Evolutionary conservation across 441 rosid species (phyloP).

Genomic region (Metrosideros polymorpha): DNA sequence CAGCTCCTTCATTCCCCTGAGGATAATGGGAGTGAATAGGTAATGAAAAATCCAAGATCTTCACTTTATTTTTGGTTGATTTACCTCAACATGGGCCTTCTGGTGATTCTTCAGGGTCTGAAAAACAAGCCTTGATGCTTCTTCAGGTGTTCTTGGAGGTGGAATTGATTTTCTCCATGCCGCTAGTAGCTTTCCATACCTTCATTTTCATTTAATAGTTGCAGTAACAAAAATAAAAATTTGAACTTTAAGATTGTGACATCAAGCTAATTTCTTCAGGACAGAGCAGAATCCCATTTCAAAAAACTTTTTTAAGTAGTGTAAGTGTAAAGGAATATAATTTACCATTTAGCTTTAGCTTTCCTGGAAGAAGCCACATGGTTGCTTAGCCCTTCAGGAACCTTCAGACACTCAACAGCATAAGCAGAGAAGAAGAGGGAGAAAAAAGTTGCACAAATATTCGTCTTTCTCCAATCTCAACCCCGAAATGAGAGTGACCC

Average conservation of each 20-base stretch:
- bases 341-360: constrained; percentile 88
- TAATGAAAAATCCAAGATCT: background rate
- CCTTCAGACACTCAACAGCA: constrained; percentile 18
- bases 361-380: constrained; percentile 71
- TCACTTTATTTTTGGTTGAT: background rate
- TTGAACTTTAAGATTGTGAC: background rate
- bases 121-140: constrained; percentile 52
- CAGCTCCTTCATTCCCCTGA: background rate
- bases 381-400: constrained; percentile 57
- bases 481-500: background rate
- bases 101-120: constrained; percentile 45
- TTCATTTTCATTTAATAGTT: constrained; percentile 11
- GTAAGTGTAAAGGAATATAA: too few relatives aligned
- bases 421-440: background rate
- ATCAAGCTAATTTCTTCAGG: background rate
- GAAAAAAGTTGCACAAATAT: background rate
- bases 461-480: background rate
- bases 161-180: constrained; percentile 77
- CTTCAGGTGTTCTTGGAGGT: constrained; percentile 68
- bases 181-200: constrained; percentile 66
- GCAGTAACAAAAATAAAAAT: background rate
- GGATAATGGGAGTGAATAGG: background rate
- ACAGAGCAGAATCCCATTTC: background rate
- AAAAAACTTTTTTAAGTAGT: background rate
- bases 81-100: constrained; percentile 66